Conservation (phyloP, 306 rosid species). For the Vicia sativa region DNA sequence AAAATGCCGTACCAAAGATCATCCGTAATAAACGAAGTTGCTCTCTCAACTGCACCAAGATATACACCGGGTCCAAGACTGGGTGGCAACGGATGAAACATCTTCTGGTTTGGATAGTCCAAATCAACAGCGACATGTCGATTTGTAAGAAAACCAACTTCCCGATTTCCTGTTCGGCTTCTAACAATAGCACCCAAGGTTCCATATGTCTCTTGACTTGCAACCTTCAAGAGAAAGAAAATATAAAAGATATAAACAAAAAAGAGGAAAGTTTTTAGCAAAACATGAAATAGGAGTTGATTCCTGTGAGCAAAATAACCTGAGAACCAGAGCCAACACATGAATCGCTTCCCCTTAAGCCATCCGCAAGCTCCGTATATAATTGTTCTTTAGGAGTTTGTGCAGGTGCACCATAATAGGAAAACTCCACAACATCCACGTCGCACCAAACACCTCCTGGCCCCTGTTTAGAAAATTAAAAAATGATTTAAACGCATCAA, state of each 20-base stretch:
- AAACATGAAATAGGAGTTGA: constrained; percentile 38
- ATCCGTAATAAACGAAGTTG: constrained; percentile 97
- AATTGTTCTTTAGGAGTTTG: constrained; percentile 89
- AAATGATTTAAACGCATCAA: constrained; percentile 29
- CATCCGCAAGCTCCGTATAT: constrained; percentile 91
- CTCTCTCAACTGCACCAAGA: constrained; percentile 99
- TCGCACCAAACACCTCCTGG: constrained; percentile 99
- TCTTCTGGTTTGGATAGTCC: constrained; percentile 97
- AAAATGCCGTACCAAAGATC: constrained; percentile 96
- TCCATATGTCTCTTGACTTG: constrained; percentile 96
- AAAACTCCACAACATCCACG: constrained; percentile 97
- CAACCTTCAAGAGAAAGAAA: constrained; percentile 71
- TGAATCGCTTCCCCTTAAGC: constrained; percentile 87
- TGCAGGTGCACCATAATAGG: constrained; percentile 94
- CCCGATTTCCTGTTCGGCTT: constrained; percentile 88
- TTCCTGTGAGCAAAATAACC: constrained; percentile 54
- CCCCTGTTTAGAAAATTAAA: constrained; percentile 65
- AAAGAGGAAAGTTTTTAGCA: constrained; percentile 13
- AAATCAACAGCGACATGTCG: constrained; percentile 99
- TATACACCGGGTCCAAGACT: constrained; percentile 98
- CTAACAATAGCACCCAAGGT: constrained; percentile 96
- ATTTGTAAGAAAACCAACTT: constrained; percentile 96
- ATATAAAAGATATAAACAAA: constrained; percentile 6
- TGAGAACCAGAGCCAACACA: constrained; percentile 95
- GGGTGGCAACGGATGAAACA: constrained; percentile 99